Evolutionary conservation across 2,329 filamentous ascomycete species (phyloP).

Genomic region (Ascochyta pisi): DNA sequence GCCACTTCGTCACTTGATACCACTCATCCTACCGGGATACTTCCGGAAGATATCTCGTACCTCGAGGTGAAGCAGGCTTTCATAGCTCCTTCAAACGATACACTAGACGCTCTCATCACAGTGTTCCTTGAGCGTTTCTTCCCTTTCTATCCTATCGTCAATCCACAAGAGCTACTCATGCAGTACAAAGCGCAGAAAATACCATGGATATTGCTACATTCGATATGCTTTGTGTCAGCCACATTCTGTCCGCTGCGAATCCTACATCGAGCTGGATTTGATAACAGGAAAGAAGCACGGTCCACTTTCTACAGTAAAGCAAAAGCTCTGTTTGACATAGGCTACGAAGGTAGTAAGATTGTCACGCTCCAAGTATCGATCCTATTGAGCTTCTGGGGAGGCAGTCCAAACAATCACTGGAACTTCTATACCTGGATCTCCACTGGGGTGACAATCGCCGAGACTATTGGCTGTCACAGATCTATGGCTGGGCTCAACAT

Average conservation of each 20-base stretch:
- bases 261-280: slow-evolving; percentile 5
- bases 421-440: slow-evolving; percentile 18
- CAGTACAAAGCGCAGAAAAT: slow-evolving; percentile 3
- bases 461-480: slow-evolving; percentile 13
- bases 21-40: background rate
- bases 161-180: background rate
- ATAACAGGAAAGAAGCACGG: slow-evolving; percentile 7
- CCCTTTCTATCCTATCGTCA: slow-evolving; percentile 7
- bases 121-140: slow-evolving; percentile 10
- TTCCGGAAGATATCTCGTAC: slow-evolving; percentile 5
- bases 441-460: slow-evolving; percentile 7
- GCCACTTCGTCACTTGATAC: background rate
- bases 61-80: slow-evolving; percentile 12
- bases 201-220: slow-evolving; percentile 10
- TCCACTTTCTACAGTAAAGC: slow-evolving; percentile 4
- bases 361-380: slow-evolving; percentile 1
- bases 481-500: slow-evolving; percentile 13
- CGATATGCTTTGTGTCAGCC: slow-evolving; percentile 4
- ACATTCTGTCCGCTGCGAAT: slow-evolving; percentile 12
- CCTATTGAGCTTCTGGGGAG: slow-evolving; percentile 11
- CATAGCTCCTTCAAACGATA: slow-evolving; percentile 2
- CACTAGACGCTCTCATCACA: background rate
- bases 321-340: slow-evolving; percentile 8
- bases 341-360: slow-evolving; percentile 14
- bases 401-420: slow-evolving; percentile 13